A percentile compares a stretch with the other conserved stretches of the same genome.
These are phyloP conservation scores for Passiflora organensis DNA, from an alignment of 345 rosid genomes.

Conservation along the genomic window DNA sequence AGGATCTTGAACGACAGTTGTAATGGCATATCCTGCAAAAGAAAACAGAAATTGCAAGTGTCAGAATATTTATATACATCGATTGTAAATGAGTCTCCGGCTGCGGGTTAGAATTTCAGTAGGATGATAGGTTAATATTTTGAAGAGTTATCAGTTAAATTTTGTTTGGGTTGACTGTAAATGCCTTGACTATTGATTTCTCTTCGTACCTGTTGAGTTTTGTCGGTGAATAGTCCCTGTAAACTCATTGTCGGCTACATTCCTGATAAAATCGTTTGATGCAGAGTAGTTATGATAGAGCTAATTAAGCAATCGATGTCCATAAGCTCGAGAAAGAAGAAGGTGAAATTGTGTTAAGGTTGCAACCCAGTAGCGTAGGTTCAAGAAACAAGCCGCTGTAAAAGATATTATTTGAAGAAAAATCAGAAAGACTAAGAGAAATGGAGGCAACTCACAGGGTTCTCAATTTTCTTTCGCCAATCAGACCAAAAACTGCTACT, in stretches of 20 bases:
- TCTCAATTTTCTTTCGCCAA: conserved; percentile 22
- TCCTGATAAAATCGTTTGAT: conserved; percentile 25
- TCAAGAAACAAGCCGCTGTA: not conserved
- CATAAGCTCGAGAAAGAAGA: too few relatives aligned
- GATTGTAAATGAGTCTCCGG: too few relatives aligned
- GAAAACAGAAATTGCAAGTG: too few relatives aligned
- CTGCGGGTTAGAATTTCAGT: too few relatives aligned
- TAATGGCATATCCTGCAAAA: too few relatives aligned
- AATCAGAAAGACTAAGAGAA: not conserved
- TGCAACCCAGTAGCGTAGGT: not conserved
- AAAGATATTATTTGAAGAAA: not conserved
- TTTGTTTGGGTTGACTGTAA: too few relatives aligned
- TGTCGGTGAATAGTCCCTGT: conserved; percentile 24
- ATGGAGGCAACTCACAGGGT: conserved; percentile 28
- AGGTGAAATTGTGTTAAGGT: too few relatives aligned
- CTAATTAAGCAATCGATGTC: not conserved
- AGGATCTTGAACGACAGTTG: too few relatives aligned
- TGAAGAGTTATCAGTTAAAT: too few relatives aligned
- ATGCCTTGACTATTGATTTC: too few relatives aligned
- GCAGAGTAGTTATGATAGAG: not conserved
- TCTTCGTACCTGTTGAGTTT: conserved; percentile 1
- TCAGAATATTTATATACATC: too few relatives aligned
- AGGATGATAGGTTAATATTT: too few relatives aligned
- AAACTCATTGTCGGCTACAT: conserved; percentile 35
- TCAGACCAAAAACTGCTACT: conserved; percentile 19